These are phyloP conservation scores for Coffea humblotiana DNA, from an alignment of 305 asterid genomes.

Conservation along the genomic window DNA sequence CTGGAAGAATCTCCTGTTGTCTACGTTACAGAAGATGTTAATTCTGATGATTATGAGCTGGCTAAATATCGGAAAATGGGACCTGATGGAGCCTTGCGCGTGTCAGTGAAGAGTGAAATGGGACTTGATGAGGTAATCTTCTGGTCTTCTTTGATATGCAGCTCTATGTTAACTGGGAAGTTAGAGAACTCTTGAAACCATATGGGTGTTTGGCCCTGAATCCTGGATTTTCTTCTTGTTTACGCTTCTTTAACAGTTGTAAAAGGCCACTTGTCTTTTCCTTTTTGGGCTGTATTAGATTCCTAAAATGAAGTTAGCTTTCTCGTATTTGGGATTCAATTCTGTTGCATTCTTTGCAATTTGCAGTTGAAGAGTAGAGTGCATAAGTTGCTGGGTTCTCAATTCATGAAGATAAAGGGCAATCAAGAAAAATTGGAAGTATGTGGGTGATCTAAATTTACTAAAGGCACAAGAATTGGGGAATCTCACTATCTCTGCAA, in stretches of 20 bases:
- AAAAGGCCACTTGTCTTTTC: not conserved
- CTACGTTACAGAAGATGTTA: slow-evolving; percentile 64
- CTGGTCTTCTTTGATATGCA: slow-evolving; percentile 3
- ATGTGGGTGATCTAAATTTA: not conserved
- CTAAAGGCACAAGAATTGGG: not conserved
- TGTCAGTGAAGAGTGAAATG: slow-evolving; percentile 62
- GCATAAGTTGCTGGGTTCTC: slow-evolving; percentile 67
- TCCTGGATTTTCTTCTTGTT: not conserved
- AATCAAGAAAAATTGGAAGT: slow-evolving; percentile 36
- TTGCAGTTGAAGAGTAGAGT: slow-evolving; percentile 70
- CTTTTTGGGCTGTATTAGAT: not conserved
- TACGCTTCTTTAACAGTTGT: not conserved
- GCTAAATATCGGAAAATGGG: slow-evolving; percentile 73
- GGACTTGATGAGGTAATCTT: slow-evolving; percentile 68
- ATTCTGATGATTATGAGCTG: slow-evolving; percentile 55
- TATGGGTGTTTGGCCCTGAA: not conserved
- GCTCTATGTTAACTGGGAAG: not conserved
- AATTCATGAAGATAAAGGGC: slow-evolving; percentile 48
- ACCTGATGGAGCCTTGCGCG: slow-evolving; percentile 80
- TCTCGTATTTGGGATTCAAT: slow-evolving; percentile 13
- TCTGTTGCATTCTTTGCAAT: not conserved
- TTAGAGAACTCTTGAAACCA: slow-evolving; percentile 7
- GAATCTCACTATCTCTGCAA: not conserved
- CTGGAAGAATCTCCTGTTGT: slow-evolving; percentile 63
- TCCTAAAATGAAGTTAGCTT: not conserved